These are phyloP conservation scores for Saposhnikovia divaricata DNA, from an alignment of 129 eudicot genomes.

Conservation along the genomic window DNA sequence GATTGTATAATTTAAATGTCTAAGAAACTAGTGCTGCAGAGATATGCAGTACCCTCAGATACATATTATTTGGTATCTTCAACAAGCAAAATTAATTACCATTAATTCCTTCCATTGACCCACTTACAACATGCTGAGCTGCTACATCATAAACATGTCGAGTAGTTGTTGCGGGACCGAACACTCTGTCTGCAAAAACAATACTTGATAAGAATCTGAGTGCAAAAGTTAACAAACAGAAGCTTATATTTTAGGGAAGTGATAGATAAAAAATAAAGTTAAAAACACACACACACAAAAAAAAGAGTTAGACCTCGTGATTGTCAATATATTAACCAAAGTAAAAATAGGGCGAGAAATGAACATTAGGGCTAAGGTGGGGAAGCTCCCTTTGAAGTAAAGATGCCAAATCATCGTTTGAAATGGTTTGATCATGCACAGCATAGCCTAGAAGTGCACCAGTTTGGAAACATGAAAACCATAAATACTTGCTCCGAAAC, in stretches of 20 bases:
- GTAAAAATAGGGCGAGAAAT: not conserved
- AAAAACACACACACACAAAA: not conserved
- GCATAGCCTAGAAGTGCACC: not conserved
- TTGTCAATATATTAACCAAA: not conserved
- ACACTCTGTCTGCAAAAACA: conserved; percentile 61
- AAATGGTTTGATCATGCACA: not conserved
- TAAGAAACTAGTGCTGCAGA: not conserved
- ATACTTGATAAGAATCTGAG: not conserved
- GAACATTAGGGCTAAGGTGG: not conserved
- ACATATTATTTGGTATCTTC: not conserved
- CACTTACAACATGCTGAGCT: conserved; percentile 84
- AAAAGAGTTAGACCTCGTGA: not conserved
- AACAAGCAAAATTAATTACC: conserved; percentile 30
- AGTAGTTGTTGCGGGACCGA: conserved; percentile 96
- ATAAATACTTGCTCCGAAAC: not conserved
- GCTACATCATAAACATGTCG: conserved; percentile 91
- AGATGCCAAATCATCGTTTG: not conserved
- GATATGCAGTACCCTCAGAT: not conserved
- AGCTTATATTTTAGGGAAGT: not conserved
- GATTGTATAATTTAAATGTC: not conserved
- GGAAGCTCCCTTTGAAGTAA: not conserved
- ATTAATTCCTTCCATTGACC: conserved; percentile 91
- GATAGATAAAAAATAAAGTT: not conserved
- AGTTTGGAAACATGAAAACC: not conserved
- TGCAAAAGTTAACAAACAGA: conserved; percentile 4